Base-by-base conservation (phyloP, 1,139 yeast genomes). In the Debaryomyces sp. region DNA sequence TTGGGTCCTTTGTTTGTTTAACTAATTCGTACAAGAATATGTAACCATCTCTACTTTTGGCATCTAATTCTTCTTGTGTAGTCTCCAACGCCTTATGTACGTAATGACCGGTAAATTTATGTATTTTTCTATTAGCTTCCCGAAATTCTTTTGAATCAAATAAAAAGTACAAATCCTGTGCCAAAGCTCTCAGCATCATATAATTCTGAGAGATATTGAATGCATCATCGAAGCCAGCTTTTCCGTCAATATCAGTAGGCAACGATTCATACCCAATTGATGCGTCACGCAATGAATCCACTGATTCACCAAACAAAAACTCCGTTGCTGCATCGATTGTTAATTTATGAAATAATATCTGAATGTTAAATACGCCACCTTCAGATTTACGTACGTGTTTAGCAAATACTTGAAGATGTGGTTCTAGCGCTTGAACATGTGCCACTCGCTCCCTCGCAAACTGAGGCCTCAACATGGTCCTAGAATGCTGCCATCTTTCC, bases 391-490 rank as follows among this genome's bases (percentile, higher is more conserved):
- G 53, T 38, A 78, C 53, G 44, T 70, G 75, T 41, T 65, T 64
- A 41, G 70, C 63, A 41, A 80, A 62, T 6, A 57, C 60, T 56
- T 70, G 71, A 18, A 78, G 55, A 53, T 80, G 83, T 10, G 71
- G 73, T 56, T 79, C 82, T 54, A 81, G 69, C 30, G 71, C 53
- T 48, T 68, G 67, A 42, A 81, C 73, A 54, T 79, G 84, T 12
- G 78, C 73, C 40, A 81, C 73, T 60, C 80, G 84, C 55, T 80
- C 84, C 51, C 82, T 68, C 17, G 80, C 70, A 62, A 81, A 81
- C 62, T 80, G 84, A 2, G 87, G 86, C 49, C 85, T 70, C 55
- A 81, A 71, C 78, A 81, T 67, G 2, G 82, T 77, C 44, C 86
- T 67, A 21, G 83, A 74, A 58, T 80, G 82, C 55, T 79, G 77